These are phyloP conservation scores for Botryosphaeria agaves DNA, from an alignment of 2,329 filamentous ascomycete genomes.

Conservation along the genomic window DNA sequence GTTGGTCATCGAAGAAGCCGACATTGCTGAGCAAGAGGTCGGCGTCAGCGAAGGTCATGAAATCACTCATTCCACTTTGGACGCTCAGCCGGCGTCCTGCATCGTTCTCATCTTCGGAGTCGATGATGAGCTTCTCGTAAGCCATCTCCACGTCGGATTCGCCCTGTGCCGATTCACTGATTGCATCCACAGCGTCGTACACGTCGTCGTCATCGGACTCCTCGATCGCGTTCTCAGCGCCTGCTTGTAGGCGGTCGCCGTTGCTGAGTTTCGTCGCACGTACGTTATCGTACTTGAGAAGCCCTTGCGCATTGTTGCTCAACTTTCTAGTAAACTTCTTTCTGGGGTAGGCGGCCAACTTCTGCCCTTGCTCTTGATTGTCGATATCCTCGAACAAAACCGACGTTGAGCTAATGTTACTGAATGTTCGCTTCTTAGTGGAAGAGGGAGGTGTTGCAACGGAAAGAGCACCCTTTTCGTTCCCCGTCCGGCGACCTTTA, in stretches of 20 bases:
- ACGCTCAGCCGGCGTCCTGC: no score
- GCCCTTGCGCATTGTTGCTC: slow-evolving; percentile 15
- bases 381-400: slow-evolving; percentile 10
- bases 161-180: slow-evolving; percentile 65
- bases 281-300: slow-evolving; percentile 16
- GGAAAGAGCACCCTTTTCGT: no score
- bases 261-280: slow-evolving; percentile 10
- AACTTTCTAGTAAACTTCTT: slow-evolving; percentile 19
- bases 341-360: no score
- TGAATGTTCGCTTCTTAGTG: slow-evolving; percentile 8
- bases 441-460: no score
- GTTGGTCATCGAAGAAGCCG: no score
- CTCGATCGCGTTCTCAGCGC: slow-evolving; percentile 8
- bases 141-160: slow-evolving; percentile 60
- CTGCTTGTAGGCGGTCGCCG: slow-evolving; percentile 13
- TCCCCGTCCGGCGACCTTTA: no score
- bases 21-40: no score
- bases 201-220: slow-evolving; percentile 46
- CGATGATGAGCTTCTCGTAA: slow-evolving; percentile 65
- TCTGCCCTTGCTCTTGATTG: slow-evolving; percentile 2
- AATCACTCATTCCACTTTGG: no score
- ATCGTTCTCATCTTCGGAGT: no score
- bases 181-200: slow-evolving; percentile 62
- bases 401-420: not conserved
- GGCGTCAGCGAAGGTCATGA: no score